Evolutionary conservation across 129 eudicot genomes (phyloP), one percentile per base, ranked within the genome.

Genomic region (Centaurea solstitialis): DNA sequence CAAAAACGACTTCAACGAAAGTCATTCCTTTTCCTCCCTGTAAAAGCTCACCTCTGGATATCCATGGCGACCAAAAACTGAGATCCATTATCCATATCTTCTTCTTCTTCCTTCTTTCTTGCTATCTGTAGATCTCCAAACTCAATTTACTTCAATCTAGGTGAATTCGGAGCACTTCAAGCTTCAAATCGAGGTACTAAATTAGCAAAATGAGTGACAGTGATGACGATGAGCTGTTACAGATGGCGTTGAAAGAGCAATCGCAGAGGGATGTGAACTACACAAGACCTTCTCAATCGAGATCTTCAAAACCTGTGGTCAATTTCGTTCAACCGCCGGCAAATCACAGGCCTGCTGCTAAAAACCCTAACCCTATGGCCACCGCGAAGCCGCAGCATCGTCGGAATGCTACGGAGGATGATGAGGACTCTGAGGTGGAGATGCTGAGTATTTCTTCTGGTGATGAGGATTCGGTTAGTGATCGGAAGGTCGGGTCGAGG

Each of bases 401-500:
- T 22, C 70, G 80, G 23, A 83, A 76, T 76, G 85, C 91, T 28
- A 79, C 87, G 73, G 98, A 92, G 65, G 96, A 89, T 0, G 99
- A 95, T 33, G 99, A 91, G 0, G 99, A 95, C 69, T 92, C 98
- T 22, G 99, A 95, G 75, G 92, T 95, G 40, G 99, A 95, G 88
- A 85, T 95, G 99, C 86, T 95, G 59, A 95, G 99, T 79, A 95
- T 95, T 11, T 92, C 98, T 3, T 95, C 99, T 2, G 99, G 99
- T 0, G 99, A 95, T 73, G 99, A 95, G 81, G 96, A 94, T 81
- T 79, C 84, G 43, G 78, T 86, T 28, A 77, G 43, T 67, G 96
- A 90, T 82, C 90, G 77, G 33, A 81, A 84, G 33, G 83, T 75
- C n/a, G 85, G 76, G 65, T 57, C 87, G 18, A 86, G 80, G 80